phyloP scores from a whole-genome alignment of 306 rosid genomes.

The Fragaria vesca region DNA sequence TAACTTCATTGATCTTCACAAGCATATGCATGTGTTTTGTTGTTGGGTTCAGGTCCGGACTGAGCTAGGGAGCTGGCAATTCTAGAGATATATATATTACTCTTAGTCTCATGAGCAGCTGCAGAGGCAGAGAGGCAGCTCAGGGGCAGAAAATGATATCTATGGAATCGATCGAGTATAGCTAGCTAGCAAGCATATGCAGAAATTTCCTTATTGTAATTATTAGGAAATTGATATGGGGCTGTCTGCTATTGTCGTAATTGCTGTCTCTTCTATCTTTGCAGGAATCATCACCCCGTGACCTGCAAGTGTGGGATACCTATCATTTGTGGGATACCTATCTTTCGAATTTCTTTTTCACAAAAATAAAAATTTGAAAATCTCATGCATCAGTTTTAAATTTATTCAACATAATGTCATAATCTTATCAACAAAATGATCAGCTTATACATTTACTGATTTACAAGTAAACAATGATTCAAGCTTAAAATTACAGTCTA shows the following conservation, averaged over 20 bases:
- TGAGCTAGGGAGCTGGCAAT: neutral
- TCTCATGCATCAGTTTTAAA: neutral
- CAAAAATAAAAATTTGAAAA: too few species aligned
- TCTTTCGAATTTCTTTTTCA: neutral
- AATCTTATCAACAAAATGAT: neutral
- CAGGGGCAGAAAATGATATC: neutral
- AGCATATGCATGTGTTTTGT: slow-evolving; percentile 10
- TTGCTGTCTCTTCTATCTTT: slow-evolving; percentile 20
- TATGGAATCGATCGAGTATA: slow-evolving; percentile 5
- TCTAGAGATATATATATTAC: neutral
- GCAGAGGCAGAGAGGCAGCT: neutral
- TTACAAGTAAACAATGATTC: neutral
- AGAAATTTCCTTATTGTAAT: slow-evolving; percentile 11
- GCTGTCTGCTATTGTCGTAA: slow-evolving; percentile 21
- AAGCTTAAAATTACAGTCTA: neutral
- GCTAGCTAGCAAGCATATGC: neutral
- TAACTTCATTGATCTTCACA: neutral
- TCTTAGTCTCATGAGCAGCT: neutral
- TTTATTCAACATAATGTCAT: too few species aligned
- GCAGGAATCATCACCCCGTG: slow-evolving; percentile 21
- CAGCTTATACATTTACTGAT: neutral
- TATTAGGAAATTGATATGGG: slow-evolving; percentile 20
- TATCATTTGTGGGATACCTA: neutral
- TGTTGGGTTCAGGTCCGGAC: slow-evolving; percentile 16
- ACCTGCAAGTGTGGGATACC: slow-evolving; percentile 8